These are phyloP conservation scores for Plectosphaerella cucumerina DNA, from an alignment of 2,329 filamentous ascomycete species.

Conservation along the genomic window DNA sequence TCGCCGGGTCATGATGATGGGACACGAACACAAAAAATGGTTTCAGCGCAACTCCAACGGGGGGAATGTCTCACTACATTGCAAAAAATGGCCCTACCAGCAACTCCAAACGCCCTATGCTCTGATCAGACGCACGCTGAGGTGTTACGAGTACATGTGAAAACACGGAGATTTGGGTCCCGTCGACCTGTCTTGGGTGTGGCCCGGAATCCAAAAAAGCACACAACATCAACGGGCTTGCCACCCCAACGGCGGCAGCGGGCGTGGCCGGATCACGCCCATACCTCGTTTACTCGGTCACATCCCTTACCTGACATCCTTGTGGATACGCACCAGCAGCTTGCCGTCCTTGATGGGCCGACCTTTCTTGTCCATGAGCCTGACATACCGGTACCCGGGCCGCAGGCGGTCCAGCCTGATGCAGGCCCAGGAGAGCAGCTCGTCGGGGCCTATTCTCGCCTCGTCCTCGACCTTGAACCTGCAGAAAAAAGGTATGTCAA, in stretches of 20 bases:
- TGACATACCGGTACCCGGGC: slow-evolving; percentile 50
- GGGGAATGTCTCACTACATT: too few species aligned
- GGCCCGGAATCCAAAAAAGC: neutral
- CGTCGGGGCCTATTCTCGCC: slow-evolving; percentile 30
- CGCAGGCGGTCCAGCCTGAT: slow-evolving; percentile 55
- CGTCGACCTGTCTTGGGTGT: neutral
- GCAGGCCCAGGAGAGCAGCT: slow-evolving; percentile 51
- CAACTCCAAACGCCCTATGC: too few species aligned
- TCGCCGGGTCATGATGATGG: too few species aligned
- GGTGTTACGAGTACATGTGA: neutral
- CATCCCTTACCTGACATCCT: slow-evolving; percentile 30
- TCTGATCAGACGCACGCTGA: too few species aligned
- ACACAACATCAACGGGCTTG: neutral
- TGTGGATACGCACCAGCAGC: slow-evolving; percentile 49
- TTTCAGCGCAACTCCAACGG: too few species aligned
- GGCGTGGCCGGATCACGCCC: neutral
- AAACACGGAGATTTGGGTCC: neutral
- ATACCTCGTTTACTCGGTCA: too few species aligned
- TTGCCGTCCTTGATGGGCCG: slow-evolving; percentile 39
- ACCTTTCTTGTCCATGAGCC: slow-evolving; percentile 42
- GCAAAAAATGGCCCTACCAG: too few species aligned
- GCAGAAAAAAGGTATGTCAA: slow-evolving; percentile 2
- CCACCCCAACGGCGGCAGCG: neutral
- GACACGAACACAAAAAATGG: too few species aligned
- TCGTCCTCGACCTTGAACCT: slow-evolving; percentile 55